Conservation (phyloP, 1,284 basidiomycete species). For the Trametes pubescens region DNA sequence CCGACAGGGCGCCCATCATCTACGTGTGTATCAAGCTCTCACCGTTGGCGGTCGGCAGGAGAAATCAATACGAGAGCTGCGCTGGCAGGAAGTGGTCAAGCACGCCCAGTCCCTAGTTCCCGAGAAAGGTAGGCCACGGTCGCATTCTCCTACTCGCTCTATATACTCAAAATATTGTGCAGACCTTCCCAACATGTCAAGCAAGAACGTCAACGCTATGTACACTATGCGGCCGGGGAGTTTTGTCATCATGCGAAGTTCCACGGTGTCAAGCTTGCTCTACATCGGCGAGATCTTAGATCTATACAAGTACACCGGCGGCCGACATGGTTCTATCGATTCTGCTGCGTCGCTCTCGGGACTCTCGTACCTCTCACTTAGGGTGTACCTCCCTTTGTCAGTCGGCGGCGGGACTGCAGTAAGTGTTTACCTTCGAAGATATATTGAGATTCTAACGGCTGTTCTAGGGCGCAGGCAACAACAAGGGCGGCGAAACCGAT, state of each 20-base stretch:
- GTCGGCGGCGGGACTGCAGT: not conserved
- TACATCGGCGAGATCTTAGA: not conserved
- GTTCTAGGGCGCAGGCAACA: too few relatives aligned
- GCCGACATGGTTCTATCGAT: not conserved
- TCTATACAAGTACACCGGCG: not conserved
- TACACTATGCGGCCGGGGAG: not conserved
- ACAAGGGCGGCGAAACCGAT: too few relatives aligned
- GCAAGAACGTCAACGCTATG: not conserved
- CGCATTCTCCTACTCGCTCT: too few relatives aligned
- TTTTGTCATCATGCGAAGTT: not conserved
- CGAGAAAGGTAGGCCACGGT: not conserved
- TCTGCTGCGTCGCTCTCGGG: not conserved
- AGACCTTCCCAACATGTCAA: not conserved
- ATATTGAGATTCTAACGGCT: too few relatives aligned
- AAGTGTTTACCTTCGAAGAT: not conserved
- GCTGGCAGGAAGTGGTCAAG: not conserved
- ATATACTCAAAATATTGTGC: too few relatives aligned
- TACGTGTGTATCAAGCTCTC: conserved; percentile 8
- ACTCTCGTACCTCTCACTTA: not conserved
- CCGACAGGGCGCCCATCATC: conserved; percentile 4
- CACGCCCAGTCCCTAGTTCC: not conserved
- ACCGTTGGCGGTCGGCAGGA: not conserved
- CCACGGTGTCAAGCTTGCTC: not conserved
- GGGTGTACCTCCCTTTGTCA: not conserved
- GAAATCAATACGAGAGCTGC: not conserved